Evolutionary conservation across 768 basidiomycete genomes (phyloP), one percentile per base, ranked within the genome.

Genomic region (Ephemerocybe angulata): DNA sequence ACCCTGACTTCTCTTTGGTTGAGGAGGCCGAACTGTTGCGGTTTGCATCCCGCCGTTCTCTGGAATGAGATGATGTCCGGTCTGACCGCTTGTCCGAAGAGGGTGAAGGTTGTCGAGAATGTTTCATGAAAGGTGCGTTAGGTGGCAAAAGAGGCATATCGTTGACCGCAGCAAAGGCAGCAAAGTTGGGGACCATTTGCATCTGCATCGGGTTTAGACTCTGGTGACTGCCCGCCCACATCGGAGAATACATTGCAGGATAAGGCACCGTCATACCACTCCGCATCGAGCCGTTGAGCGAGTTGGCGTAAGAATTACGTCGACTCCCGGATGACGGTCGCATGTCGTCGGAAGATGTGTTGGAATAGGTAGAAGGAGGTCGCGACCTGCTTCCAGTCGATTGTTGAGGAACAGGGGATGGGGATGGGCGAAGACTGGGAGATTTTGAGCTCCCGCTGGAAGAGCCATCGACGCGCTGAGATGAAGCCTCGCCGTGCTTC

Each of bases 81-180:
- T 21, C 22, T 10, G 53, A 47, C 47, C 53, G 3, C 22, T 15
- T 42, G 24, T 54, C 43, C 17, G 54, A 60, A 10, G 67, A 65
- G 21, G 70, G 69, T 3, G 74, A 74, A 2, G 70, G 66, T 47
- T 66, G 69, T 22, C 77, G 74, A 28, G 81, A 77, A 52, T 82
- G 81, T 72, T 86, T 77, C 84, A 88, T 88, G 68, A 89, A 90
- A 12, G 88, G 86, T 22, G 88, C 80, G 1, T 83, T 76, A 4
- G 88, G 88, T 10, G 88, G 88, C 28, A 90, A 75, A 10, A 90
- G 71, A 6, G 87, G 85, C 78, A 82, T 81, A 59, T 88, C 84
- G 69, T 83, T 69, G 54, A 73, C 76, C 37, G 77, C 71, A 8
- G 77, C 75, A 49, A 81, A 67, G 43, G 72, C 66, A 29, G 67